These are phyloP conservation scores for Penicillium subrubescens DNA, from an alignment of 495 filamentous ascomycete genomes.

Conservation along the genomic window DNA sequence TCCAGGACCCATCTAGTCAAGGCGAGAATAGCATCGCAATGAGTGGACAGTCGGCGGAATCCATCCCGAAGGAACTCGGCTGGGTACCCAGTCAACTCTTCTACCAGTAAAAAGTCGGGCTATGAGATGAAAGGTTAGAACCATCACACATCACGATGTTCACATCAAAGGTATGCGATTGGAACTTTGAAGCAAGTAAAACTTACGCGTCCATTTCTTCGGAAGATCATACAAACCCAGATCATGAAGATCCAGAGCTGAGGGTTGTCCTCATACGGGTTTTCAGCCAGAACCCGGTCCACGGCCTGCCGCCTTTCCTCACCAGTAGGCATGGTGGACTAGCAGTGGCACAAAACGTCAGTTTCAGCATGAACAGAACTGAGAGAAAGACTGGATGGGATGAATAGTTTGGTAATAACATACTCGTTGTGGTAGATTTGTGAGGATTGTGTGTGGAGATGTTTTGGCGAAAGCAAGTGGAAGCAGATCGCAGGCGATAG, in stretches of 20 bases:
- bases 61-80: not conserved
- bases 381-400: not conserved
- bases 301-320: not conserved
- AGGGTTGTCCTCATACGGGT: not conserved
- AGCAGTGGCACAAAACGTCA: not conserved
- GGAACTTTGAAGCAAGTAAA: not conserved
- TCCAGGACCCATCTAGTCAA: not conserved
- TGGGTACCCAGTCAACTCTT: not conserved
- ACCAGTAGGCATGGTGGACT: not conserved
- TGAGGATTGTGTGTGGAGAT: not conserved
- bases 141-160: not conserved
- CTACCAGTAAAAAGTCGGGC: not conserved
- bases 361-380: not conserved
- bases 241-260: conserved; percentile 1
- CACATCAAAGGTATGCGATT: not conserved
- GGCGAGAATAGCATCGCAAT: not conserved
- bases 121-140: not conserved
- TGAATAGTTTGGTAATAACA: not conserved
- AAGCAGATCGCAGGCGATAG: not conserved
- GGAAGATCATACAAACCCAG: not conserved
- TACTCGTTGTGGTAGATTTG: not conserved
- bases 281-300: not conserved
- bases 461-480: not conserved
- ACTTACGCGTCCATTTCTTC: not conserved
- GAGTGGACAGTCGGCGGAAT: not conserved